Evolutionary conservation across 2,329 filamentous ascomycete genomes (phyloP).

Genomic region (Fusarium dimerum): DNA sequence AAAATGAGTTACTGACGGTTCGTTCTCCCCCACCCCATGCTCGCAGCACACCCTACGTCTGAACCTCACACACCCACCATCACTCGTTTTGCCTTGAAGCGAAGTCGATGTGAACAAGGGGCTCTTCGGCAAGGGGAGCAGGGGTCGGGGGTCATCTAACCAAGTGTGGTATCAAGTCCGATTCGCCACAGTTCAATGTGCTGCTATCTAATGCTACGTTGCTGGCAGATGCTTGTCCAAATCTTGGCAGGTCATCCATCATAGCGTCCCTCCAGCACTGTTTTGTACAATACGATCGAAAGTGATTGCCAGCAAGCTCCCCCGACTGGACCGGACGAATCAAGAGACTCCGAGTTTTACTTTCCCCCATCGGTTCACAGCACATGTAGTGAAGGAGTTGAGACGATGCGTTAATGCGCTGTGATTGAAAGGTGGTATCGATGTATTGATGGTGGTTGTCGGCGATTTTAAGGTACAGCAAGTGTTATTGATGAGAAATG

Average conservation of each 20-base stretch:
- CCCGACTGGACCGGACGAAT: constrained; percentile 19
- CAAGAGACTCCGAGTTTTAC: constrained; percentile 12
- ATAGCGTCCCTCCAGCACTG: too few relatives aligned
- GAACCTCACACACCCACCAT: too few relatives aligned
- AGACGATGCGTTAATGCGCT: too few relatives aligned
- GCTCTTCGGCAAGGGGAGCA: constrained; percentile 10
- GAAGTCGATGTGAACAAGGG: constrained; percentile 4
- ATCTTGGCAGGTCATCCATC: constrained; percentile 17
- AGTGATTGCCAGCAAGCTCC: constrained; percentile 4
- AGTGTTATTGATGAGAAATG: too few relatives aligned
- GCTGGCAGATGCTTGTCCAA: constrained; percentile 13
- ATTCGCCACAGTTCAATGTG: constrained; percentile 21
- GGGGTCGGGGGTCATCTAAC: constrained; percentile 6
- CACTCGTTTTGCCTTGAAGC: constrained; percentile 1
- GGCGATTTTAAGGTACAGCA: neutral
- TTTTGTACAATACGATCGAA: neutral
- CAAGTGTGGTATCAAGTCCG: constrained; percentile 21
- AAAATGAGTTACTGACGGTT: too few relatives aligned
- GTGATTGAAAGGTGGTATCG: neutral
- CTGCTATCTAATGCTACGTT: constrained; percentile 26
- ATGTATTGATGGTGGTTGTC: constrained; percentile 4
- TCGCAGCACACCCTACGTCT: too few relatives aligned
- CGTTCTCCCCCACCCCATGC: too few relatives aligned
- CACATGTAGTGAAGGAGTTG: too few relatives aligned
- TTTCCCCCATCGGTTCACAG: neutral